Percentiles rank a stretch among this genome's conserved stretches.
phyloP scores from a whole-genome alignment of 2,329 filamentous ascomycete species.

The Fusarium tuaranense region DNA sequence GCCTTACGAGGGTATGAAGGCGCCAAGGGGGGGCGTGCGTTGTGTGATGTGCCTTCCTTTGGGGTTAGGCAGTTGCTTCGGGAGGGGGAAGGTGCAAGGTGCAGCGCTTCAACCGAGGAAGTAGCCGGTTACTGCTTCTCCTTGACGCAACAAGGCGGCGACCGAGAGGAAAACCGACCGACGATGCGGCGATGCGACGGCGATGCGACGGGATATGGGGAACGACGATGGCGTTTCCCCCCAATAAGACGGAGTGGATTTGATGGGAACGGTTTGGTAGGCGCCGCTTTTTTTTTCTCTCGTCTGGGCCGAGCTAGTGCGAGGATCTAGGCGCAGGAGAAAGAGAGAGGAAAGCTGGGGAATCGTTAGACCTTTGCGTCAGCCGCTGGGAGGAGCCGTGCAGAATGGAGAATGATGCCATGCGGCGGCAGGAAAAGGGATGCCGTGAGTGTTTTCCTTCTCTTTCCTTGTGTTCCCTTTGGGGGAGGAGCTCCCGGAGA shows the following conservation, averaged over 20 bases:
- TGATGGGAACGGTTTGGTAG: conserved; percentile 37
- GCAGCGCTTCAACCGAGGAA: conserved; percentile 42
- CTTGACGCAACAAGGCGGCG: conserved; percentile 35
- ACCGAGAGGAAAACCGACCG: conserved; percentile 42
- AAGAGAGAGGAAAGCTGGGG: conserved; percentile 36
- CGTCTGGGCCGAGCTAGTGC: background rate
- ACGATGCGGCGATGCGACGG: conserved; percentile 37
- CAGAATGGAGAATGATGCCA: conserved; percentile 6
- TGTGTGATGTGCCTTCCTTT: conserved; percentile 9
- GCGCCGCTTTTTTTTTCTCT: conserved; percentile 33
- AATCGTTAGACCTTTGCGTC: conserved; percentile 23
- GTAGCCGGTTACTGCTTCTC: conserved; percentile 36
- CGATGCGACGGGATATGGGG: conserved; percentile 33
- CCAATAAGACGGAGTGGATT: conserved; percentile 45
- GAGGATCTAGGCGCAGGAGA: conserved; percentile 13
- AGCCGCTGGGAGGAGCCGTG: conserved; percentile 19
- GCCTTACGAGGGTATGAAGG: background rate
- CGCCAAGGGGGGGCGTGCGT: background rate
- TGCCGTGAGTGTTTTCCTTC: conserved; percentile 6
- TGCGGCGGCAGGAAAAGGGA: conserved; percentile 6
- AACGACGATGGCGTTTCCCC: conserved; percentile 30
- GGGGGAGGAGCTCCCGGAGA: background rate
- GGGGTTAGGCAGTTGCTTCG: conserved; percentile 17
- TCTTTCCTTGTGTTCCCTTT: background rate
- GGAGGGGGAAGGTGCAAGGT: conserved; percentile 24